These are phyloP conservation scores for Fragaria vesca DNA, from an alignment of 306 rosid genomes.

Conservation along the genomic window DNA sequence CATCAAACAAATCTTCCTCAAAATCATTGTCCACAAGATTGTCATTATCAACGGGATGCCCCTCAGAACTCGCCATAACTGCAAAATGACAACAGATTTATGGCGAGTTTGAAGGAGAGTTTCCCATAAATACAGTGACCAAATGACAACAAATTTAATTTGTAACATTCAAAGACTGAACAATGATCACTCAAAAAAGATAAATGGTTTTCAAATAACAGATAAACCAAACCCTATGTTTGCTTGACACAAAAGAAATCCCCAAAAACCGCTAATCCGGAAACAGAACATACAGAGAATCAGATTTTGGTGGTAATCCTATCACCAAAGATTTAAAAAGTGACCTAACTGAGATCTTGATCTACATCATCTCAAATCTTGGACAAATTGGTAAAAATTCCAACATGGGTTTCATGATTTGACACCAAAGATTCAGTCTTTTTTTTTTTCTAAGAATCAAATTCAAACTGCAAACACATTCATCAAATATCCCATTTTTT, in stretches of 20 bases:
- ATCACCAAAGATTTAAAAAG: background rate
- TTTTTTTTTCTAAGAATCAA: background rate
- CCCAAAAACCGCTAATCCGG: background rate
- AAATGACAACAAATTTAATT: background rate
- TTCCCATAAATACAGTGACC: background rate
- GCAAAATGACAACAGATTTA: background rate
- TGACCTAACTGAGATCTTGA: background rate
- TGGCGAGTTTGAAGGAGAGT: background rate
- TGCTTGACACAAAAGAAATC: background rate
- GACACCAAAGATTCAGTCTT: background rate
- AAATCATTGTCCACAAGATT: background rate
- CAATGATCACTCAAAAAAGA: background rate
- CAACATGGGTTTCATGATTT: conserved; percentile 4
- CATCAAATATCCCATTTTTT: background rate
- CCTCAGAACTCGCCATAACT: conserved; percentile 10
- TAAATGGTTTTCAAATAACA: background rate
- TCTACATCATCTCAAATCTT: background rate
- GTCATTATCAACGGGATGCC: background rate
- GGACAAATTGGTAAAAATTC: background rate
- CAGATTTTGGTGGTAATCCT: background rate
- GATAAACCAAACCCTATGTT: background rate
- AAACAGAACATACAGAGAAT: background rate
- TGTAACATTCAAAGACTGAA: background rate
- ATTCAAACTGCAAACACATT: background rate
- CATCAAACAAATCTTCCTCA: background rate